phyloP scores from a whole-genome alignment of 257 asterid species.

The Coffea eugenioides region DNA sequence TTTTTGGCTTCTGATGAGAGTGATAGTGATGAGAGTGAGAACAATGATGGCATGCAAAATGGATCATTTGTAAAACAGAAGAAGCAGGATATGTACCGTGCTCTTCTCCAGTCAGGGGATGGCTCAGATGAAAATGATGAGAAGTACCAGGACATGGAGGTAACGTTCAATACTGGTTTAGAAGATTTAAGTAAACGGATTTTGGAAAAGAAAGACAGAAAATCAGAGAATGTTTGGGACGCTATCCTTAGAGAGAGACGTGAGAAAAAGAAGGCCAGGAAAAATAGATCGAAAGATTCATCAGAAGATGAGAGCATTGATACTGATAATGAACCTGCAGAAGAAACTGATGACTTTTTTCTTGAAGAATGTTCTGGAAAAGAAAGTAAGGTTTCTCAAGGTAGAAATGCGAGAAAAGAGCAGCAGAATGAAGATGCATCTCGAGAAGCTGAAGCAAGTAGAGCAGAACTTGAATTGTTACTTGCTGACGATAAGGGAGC shows the following conservation, averaged over 20 bases:
- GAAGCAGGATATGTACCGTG: constrained; percentile 62
- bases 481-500: constrained; percentile 65
- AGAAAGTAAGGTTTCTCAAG: constrained; percentile 28
- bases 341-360: constrained; percentile 74
- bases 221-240: constrained; percentile 90
- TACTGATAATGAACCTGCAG: constrained; percentile 45
- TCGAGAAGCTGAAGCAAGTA: constrained; percentile 64
- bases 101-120: constrained; percentile 61
- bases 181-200: constrained; percentile 86
- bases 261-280: constrained; percentile 71
- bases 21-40: constrained; percentile 54
- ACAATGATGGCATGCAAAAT: constrained; percentile 39
- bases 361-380: constrained; percentile 50
- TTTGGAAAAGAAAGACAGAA: constrained; percentile 73
- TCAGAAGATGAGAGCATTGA: constrained; percentile 68
- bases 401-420: constrained; percentile 24
- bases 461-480: constrained; percentile 87
- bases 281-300: constrained; percentile 54
- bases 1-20: constrained; percentile 87
- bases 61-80: constrained; percentile 38
- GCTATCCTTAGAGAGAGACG: constrained; percentile 59
- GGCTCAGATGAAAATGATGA: constrained; percentile 60
- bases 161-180: constrained; percentile 75
- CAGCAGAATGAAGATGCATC: constrained; percentile 34
- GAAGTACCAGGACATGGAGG: constrained; percentile 78